phyloP scores from a whole-genome alignment of 2,329 filamentous ascomycete genomes.

The Rasamsonia emersonii region DNA sequence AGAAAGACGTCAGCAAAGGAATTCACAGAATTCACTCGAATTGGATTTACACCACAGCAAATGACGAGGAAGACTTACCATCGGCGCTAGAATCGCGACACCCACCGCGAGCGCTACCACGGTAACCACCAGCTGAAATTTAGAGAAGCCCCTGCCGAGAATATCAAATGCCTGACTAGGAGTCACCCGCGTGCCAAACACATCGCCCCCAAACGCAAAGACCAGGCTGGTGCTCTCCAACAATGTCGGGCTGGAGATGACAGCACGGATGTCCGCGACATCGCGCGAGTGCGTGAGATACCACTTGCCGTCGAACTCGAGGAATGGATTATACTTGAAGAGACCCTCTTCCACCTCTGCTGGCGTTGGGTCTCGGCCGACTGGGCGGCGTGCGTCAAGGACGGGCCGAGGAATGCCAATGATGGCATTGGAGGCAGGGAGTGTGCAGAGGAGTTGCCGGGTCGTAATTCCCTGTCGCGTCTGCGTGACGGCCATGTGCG shows the following conservation, averaged over 20 bases:
- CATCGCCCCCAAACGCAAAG: slow-evolving; percentile 74
- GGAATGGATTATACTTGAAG: slow-evolving; percentile 61
- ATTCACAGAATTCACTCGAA: slow-evolving; percentile 4
- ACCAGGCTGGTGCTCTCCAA: slow-evolving; percentile 89
- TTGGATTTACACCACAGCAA: too few relatives aligned
- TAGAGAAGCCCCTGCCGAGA: slow-evolving; percentile 87
- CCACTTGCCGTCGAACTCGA: slow-evolving; percentile 77
- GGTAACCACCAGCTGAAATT: slow-evolving; percentile 72
- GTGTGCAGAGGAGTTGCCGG: slow-evolving; percentile 69
- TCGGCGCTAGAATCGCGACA: slow-evolving; percentile 69
- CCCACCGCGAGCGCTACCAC: slow-evolving; percentile 71
- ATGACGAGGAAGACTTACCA: slow-evolving; percentile 52
- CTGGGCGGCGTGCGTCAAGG: slow-evolving; percentile 77
- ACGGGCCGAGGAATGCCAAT: slow-evolving; percentile 69
- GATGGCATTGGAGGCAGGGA: slow-evolving; percentile 65
- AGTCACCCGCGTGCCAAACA: slow-evolving; percentile 79
- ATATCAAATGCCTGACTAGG: slow-evolving; percentile 89
- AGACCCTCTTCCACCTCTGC: slow-evolving; percentile 79
- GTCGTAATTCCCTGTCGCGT: slow-evolving; percentile 88
- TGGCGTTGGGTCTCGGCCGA: slow-evolving; percentile 72
- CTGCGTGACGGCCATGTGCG: slow-evolving; percentile 71
- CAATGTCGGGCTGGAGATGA: slow-evolving; percentile 67
- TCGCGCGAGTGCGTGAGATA: slow-evolving; percentile 75
- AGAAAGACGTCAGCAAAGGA: slow-evolving; percentile 8
- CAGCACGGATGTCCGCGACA: slow-evolving; percentile 62